A percentile compares a stretch with the other conserved stretches of the same genome.
These are phyloP conservation scores for Crepidotus variabilis DNA, from an alignment of 768 basidiomycete genomes.

Conservation along the genomic window DNA sequence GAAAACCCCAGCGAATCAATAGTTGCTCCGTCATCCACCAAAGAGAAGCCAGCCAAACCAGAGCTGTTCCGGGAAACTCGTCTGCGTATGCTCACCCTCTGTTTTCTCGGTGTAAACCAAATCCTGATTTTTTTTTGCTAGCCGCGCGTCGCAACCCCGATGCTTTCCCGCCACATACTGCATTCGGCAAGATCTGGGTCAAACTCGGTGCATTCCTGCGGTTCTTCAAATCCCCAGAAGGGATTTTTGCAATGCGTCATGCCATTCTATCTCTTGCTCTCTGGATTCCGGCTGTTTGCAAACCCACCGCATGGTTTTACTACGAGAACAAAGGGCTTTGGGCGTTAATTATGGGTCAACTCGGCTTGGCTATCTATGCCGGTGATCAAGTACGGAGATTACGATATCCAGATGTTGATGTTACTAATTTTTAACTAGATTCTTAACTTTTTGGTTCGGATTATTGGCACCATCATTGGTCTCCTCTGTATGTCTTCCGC, in stretches of 20 bases:
- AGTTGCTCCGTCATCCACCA: conserved; percentile 4
- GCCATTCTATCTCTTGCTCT: conserved; percentile 37
- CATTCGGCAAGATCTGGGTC: conserved; percentile 28
- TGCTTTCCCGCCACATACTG: conserved; percentile 35
- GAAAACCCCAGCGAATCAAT: not conserved
- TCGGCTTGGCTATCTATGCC: conserved; percentile 36
- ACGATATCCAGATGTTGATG: not conserved
- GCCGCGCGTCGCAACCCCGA: conserved; percentile 31
- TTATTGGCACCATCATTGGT: conserved; percentile 30
- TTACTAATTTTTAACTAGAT: conserved; percentile 19
- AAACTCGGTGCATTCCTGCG: conserved; percentile 27
- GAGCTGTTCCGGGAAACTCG: conserved; percentile 2
- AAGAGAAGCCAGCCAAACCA: conserved; percentile 10
- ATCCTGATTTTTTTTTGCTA: conserved; percentile 1
- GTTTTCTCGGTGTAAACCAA: not conserved
- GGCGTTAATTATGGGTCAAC: conserved; percentile 44
- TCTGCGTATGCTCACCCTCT: not conserved
- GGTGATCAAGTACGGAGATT: conserved; percentile 34
- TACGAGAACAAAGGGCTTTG: conserved; percentile 40
- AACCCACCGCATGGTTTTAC: conserved; percentile 36
- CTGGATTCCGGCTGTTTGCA: conserved; percentile 38
- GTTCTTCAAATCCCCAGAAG: conserved; percentile 38
- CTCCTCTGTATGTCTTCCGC: conserved; percentile 25
- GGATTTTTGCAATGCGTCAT: conserved; percentile 35
- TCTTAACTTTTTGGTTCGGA: conserved; percentile 28